These are phyloP conservation scores for Candida tunisiensis DNA, from an alignment of 1,139 yeast genomes.

Conservation along the genomic window DNA sequence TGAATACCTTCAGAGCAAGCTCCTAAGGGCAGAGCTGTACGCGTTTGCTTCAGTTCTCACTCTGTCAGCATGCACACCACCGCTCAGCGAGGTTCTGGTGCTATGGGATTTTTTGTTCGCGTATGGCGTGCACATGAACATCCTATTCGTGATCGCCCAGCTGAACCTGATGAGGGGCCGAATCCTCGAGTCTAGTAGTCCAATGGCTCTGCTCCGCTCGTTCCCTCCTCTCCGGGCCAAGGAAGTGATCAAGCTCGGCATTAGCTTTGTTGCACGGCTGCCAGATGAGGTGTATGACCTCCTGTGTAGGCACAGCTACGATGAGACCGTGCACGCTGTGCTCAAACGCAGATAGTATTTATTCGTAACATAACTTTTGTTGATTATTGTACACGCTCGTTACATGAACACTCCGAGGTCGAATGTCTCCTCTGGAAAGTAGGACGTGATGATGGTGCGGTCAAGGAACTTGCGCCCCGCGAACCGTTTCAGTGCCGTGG, in stretches of 20 bases:
- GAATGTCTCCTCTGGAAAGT: conserved; percentile 38
- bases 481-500: conserved; percentile 39
- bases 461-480: conserved; percentile 59
- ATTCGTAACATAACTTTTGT: not conserved
- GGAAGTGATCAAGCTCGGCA: conserved; percentile 61
- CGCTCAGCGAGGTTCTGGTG: conserved; percentile 53
- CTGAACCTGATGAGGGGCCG: conserved; percentile 49
- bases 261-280: conserved; percentile 64
- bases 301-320: conserved; percentile 13
- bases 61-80: conserved; percentile 81
- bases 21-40: conserved; percentile 64
- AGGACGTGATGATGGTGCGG: conserved; percentile 53
- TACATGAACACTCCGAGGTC: conserved; percentile 11
- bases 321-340: not conserved
- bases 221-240: conserved; percentile 61
- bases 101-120: conserved; percentile 89
- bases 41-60: conserved; percentile 82
- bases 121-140: conserved; percentile 79
- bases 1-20: conserved; percentile 41
- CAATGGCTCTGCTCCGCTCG: conserved; percentile 59
- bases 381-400: not conserved
- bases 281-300: conserved; percentile 55
- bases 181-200: conserved; percentile 40
- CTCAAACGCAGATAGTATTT: not conserved
- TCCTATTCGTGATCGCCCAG: conserved; percentile 74